Conservation (phyloP, 2,329 filamentous ascomycete genomes). For the Clarireedia monteithiana region DNA sequence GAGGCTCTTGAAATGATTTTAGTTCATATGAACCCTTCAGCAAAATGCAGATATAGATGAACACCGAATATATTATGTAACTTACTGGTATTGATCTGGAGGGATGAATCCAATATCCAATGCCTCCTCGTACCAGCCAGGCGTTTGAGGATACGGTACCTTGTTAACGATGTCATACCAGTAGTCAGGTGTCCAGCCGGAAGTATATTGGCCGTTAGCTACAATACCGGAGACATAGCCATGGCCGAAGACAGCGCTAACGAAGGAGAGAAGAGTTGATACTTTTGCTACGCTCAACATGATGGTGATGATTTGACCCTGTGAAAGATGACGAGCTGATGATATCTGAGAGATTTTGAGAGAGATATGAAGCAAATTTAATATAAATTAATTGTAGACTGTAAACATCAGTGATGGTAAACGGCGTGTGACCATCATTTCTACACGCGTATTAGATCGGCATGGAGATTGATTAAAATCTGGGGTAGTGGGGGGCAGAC, state of each 20-base stretch:
- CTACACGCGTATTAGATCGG: background rate
- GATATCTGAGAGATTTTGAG: background rate
- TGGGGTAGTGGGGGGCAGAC: background rate
- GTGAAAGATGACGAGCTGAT: background rate
- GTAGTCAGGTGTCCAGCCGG: slow-evolving; percentile 25
- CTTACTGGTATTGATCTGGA: slow-evolving; percentile 33
- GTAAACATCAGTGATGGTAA: background rate
- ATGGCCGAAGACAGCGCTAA: slow-evolving; percentile 29
- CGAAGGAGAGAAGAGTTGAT: background rate
- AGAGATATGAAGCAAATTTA: background rate
- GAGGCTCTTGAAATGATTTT: slow-evolving; percentile 12
- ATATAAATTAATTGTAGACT: background rate
- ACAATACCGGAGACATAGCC: slow-evolving; percentile 36
- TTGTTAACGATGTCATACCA: slow-evolving; percentile 16
- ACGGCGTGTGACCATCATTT: background rate
- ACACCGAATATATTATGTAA: background rate
- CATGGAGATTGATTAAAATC: background rate
- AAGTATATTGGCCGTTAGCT: slow-evolving; percentile 34
- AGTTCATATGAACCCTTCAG: background rate
- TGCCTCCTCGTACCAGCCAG: slow-evolving; percentile 38
- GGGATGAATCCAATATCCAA: slow-evolving; percentile 45
- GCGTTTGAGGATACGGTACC: slow-evolving; percentile 17
- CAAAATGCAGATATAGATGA: too few relatives aligned
- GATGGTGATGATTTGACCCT: background rate
- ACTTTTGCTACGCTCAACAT: background rate